Evolutionary conservation across 495 filamentous ascomycete genomes (phyloP).

Genomic region (Lophiotrema nucula): DNA sequence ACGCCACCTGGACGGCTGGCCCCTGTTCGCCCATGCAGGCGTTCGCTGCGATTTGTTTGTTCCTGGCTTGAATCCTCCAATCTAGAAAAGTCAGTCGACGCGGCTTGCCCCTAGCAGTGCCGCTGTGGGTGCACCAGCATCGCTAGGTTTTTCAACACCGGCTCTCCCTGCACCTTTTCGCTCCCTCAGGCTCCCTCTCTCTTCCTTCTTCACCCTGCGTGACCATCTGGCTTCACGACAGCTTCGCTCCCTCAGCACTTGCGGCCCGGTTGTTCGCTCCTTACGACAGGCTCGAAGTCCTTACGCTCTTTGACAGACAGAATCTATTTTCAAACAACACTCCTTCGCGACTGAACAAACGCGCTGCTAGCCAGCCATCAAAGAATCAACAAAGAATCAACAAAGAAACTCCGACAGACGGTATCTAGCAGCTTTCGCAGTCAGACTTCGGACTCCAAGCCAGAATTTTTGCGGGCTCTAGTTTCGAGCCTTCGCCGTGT

Average conservation of each 20-base stretch:
- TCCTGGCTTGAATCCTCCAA: slow-evolving; percentile 12
- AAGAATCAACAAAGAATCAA: neutral
- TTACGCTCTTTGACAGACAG: slow-evolving; percentile 35
- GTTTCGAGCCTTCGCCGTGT: neutral
- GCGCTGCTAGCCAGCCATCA: slow-evolving; percentile 31
- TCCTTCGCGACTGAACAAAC: slow-evolving; percentile 7
- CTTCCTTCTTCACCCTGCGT: slow-evolving; percentile 47
- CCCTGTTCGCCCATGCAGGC: neutral
- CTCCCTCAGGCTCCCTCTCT: slow-evolving; percentile 40
- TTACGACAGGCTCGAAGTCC: slow-evolving; percentile 37
- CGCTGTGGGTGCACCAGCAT: neutral
- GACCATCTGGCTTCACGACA: slow-evolving; percentile 19
- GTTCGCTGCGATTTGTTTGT: slow-evolving; percentile 7
- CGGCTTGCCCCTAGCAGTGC: neutral
- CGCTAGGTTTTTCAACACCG: slow-evolving; percentile 6
- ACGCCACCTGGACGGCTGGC: slow-evolving; percentile 1
- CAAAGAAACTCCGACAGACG: neutral
- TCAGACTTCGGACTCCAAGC: neutral
- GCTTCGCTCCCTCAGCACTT: slow-evolving; percentile 16
- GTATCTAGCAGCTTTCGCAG: neutral
- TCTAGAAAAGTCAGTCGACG: neutral
- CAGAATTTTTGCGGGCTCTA: neutral
- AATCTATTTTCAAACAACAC: neutral
- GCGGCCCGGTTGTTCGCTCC: slow-evolving; percentile 46
- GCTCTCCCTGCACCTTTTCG: slow-evolving; percentile 35